phyloP scores from a whole-genome alignment of 2,329 filamentous ascomycete genomes.

The Colletotrichum sp. region DNA sequence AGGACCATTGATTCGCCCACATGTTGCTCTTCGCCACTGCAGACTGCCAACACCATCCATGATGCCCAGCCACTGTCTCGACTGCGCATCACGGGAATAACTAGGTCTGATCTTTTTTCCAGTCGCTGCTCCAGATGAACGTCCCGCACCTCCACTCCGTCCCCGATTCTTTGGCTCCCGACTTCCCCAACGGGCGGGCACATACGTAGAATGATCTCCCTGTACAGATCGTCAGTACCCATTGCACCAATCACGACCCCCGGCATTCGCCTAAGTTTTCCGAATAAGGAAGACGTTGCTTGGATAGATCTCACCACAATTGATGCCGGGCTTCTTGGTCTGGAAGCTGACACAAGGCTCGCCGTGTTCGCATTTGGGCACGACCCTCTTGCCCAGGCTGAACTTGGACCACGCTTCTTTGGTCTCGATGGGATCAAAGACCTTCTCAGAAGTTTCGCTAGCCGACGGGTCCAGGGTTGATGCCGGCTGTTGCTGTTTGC shows the following conservation, averaged over 20 bases:
- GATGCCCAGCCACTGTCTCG: background rate
- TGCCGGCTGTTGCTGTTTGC: background rate
- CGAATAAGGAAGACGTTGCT: background rate
- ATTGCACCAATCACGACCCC: background rate
- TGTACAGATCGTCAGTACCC: conserved; percentile 30
- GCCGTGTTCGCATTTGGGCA: conserved; percentile 84
- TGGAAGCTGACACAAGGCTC: conserved; percentile 84
- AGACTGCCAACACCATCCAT: background rate
- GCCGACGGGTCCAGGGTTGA: background rate
- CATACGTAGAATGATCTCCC: conserved; percentile 70
- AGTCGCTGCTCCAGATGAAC: conserved; percentile 75
- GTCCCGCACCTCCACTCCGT: conserved; percentile 89
- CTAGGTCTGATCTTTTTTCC: conserved; percentile 39
- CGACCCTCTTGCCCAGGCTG: conserved; percentile 70
- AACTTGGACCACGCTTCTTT: conserved; percentile 89
- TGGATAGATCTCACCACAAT: conserved; percentile 61
- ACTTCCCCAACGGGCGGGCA: conserved; percentile 78
- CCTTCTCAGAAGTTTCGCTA: conserved; percentile 36
- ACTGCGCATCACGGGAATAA: background rate
- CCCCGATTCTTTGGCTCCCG: conserved; percentile 81
- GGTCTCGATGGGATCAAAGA: conserved; percentile 71
- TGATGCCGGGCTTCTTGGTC: conserved; percentile 89
- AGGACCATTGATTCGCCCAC: background rate
- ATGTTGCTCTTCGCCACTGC: background rate
- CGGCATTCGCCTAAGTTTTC: background rate